phyloP scores from a whole-genome alignment of 805 yeast genomes.

The Spencermartinsiella europaea region DNA sequence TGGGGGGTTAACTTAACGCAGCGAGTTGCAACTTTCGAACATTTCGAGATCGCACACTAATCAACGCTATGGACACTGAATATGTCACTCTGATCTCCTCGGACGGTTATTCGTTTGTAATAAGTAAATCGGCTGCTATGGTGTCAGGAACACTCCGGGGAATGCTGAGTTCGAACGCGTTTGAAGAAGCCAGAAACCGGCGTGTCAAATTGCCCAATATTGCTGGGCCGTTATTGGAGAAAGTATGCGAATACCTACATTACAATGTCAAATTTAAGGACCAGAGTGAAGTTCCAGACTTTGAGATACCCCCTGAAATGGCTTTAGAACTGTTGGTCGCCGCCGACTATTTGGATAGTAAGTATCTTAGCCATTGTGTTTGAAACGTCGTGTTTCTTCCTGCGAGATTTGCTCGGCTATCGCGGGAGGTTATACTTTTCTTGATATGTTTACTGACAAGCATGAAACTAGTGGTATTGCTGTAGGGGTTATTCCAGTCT shows the following conservation, averaged over 20 bases:
- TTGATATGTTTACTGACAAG: too few species aligned
- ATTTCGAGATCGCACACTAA: too few species aligned
- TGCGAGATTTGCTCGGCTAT: background rate
- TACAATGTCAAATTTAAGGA: constrained; percentile 63
- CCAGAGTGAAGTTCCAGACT: constrained; percentile 66
- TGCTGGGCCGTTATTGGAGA: constrained; percentile 65
- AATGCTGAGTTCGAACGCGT: constrained; percentile 40
- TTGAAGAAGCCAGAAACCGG: constrained; percentile 55
- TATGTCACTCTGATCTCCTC: constrained; percentile 66
- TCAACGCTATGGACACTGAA: too few species aligned
- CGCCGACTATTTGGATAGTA: constrained; percentile 72
- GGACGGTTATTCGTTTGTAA: constrained; percentile 59
- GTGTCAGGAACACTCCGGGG: constrained; percentile 60
- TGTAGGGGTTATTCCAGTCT: too few species aligned
- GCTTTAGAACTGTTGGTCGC: constrained; percentile 88
- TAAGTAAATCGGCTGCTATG: constrained; percentile 69
- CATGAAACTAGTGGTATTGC: too few species aligned
- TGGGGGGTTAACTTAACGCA: too few species aligned
- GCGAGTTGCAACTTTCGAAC: too few species aligned
- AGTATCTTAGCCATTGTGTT: too few species aligned
- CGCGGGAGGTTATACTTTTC: background rate
- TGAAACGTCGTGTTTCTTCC: too few species aligned
- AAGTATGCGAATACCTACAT: constrained; percentile 79
- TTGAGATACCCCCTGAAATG: constrained; percentile 88
- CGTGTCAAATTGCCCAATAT: constrained; percentile 55